Evolutionary conservation across 345 rosid species (phyloP).

Genomic region (Mercurialis annua): DNA sequence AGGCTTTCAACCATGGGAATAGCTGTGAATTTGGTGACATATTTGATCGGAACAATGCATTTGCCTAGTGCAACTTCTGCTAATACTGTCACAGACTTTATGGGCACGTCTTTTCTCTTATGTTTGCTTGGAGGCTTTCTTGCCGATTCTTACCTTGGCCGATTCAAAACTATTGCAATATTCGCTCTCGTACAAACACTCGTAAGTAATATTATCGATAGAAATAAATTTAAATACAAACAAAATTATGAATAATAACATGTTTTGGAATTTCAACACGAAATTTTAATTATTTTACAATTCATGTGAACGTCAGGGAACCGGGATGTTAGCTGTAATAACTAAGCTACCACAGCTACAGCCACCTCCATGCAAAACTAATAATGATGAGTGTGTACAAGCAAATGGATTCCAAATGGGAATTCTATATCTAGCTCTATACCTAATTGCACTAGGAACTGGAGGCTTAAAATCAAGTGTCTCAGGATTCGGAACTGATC

Average conservation of each 20-base stretch:
- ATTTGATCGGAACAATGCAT: conserved; percentile 56
- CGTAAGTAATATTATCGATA: conserved; percentile 38
- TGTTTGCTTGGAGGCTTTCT: conserved; percentile 66
- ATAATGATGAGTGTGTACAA: conserved; percentile 36
- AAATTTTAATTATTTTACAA: too few species aligned
- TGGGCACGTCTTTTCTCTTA: conserved; percentile 63
- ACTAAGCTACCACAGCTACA: conserved; percentile 57
- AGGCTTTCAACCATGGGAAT: conserved; percentile 70
- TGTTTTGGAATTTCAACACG: not conserved
- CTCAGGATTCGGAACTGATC: conserved; percentile 67
- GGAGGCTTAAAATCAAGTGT: conserved; percentile 72
- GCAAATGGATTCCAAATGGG: conserved; percentile 72
- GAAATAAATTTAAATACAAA: too few species aligned
- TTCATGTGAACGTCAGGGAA: conserved; percentile 61
- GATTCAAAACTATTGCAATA: conserved; percentile 67
- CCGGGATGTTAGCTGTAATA: conserved; percentile 54
- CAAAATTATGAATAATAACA: too few species aligned
- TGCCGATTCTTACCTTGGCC: conserved; percentile 60
- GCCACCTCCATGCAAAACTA: conserved; percentile 58
- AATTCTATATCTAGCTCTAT: conserved; percentile 52
- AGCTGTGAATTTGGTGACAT: conserved; percentile 61
- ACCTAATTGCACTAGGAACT: conserved; percentile 60
- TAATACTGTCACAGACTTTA: conserved; percentile 56
- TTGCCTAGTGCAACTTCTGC: conserved; percentile 59
- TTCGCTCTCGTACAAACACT: conserved; percentile 56